A percentile compares a stretch with the other conserved stretches of the same genome.
Evolutionary conservation across 1,284 basidiomycete genomes (phyloP).

Genomic region (Chalciporus sp.): DNA sequence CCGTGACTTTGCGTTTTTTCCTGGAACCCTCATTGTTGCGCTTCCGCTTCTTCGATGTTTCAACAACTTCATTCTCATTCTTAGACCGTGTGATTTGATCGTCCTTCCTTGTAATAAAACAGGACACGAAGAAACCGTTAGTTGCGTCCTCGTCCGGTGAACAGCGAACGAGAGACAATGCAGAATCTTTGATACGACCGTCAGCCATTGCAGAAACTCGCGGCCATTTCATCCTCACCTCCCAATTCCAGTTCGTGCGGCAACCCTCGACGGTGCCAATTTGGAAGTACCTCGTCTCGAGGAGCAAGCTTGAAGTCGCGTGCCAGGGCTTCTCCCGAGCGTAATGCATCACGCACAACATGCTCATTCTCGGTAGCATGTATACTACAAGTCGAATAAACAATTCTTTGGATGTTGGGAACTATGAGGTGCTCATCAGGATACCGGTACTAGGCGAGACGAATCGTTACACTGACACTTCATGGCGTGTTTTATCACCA

Average conservation of each 20-base stretch:
- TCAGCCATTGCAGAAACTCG: background rate
- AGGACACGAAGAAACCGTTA: constrained; percentile 94
- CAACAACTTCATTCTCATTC: constrained; percentile 5
- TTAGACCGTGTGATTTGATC: background rate
- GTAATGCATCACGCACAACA: constrained; percentile 74
- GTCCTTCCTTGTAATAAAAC: constrained; percentile 57
- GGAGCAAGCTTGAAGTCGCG: constrained; percentile 71
- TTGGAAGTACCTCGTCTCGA: constrained; percentile 65
- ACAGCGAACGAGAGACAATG: constrained; percentile 80
- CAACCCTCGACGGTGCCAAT: constrained; percentile 80
- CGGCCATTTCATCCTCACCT: constrained; percentile 37
- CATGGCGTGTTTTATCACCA: constrained; percentile 95
- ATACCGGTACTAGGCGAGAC: constrained; percentile 2
- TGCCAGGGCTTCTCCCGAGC: constrained; percentile 62
- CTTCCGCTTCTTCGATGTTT: constrained; percentile 17
- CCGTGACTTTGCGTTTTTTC: constrained; percentile 12
- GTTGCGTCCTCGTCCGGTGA: constrained; percentile 84
- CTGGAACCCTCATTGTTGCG: background rate
- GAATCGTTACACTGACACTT: constrained; percentile 61
- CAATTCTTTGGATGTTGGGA: constrained; percentile 74
- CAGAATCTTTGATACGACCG: constrained; percentile 47
- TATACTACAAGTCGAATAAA: constrained; percentile 96
- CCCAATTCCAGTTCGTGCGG: constrained; percentile 57
- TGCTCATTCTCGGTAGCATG: constrained; percentile 91
- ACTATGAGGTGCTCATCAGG: constrained; percentile 39